phyloP scores from a whole-genome alignment of 192 early-diverging fungal genomes.

The Funneliformis geosporum region DNA sequence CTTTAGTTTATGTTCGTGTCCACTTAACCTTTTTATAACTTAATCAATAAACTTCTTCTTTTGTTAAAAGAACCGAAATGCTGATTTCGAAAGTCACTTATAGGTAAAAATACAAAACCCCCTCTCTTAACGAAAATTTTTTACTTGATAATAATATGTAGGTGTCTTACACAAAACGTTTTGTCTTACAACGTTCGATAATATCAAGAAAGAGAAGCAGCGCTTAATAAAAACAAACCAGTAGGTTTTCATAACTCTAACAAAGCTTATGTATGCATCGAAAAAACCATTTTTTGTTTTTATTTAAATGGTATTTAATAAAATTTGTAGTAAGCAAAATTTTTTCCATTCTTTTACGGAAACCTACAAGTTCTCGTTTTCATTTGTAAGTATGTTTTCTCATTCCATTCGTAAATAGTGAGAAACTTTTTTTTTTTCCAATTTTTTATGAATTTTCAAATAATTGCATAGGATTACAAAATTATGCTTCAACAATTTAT shows the following conservation, averaged over 20 bases:
- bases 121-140: neutral
- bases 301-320: neutral
- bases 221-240: neutral
- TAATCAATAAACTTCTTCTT: neutral
- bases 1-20: neutral
- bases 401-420: neutral
- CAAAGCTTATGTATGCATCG: neutral
- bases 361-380: neutral
- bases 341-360: neutral
- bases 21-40: neutral
- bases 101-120: neutral
- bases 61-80: neutral
- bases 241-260: neutral
- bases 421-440: neutral
- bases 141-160: neutral
- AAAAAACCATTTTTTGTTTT: neutral
- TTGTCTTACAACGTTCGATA: neutral
- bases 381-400: neutral
- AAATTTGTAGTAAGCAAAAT: neutral
- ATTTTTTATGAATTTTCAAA: neutral
- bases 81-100: neutral
- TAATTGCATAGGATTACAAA: neutral
- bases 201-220: neutral
- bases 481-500: conserved; percentile 1
- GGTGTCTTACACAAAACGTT: neutral